Base-by-base conservation (phyloP, 208 protist genomes). In the Pavlovales sp. region DNA sequence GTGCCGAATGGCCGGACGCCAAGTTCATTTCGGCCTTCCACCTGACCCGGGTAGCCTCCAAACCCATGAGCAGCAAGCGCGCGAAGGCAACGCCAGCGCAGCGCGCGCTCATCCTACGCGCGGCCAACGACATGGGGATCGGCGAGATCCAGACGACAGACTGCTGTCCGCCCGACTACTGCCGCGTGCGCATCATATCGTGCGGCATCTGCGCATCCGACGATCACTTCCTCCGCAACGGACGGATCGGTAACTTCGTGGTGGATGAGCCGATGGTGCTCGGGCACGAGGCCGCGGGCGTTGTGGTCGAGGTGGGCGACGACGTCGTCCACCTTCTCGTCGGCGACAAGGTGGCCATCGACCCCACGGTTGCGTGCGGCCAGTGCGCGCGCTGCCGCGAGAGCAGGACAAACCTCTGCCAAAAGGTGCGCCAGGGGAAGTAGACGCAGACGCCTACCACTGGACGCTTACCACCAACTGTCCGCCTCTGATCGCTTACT, bases 261-360 rank as follows among this genome's bases (percentile, higher is more conserved):
- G 57, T 71, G 22, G 26, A 71, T 5, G 26, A 32, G 22, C 57
- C 57, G 57, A 71, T 71, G 57, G 57, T 71, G 14, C 57, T 89
- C 75, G 86, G 86, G 37, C 86, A 89, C 42, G 86, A 89, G 75
- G 5, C 5, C 39, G 86, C 40, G 32, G 86, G 86, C 26, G 36
- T 36, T 8, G 47, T 89, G 41, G 75, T 40, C 44, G 42, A 38
- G 34, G 75, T 89, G 5, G 86, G 75, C 7, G 46, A 10, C 14
- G 42, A 57, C 32, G 86, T 84, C 40, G 30, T n/a, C 37, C 20
- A 4, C 8, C 32, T 89, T n/a, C 4, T 7, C 4, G 86, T 89
- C 39, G 86, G 86, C 86, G 86, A 89, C 57, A 30, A 22, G 14
- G 75, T 89, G 14, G 83, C 83, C 46, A 11, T 86, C 38, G 83